Evolutionary conservation across 257 asterid species (phyloP), one percentile per base, ranked within the genome.

Genomic region (Leonotis leonurus): DNA sequence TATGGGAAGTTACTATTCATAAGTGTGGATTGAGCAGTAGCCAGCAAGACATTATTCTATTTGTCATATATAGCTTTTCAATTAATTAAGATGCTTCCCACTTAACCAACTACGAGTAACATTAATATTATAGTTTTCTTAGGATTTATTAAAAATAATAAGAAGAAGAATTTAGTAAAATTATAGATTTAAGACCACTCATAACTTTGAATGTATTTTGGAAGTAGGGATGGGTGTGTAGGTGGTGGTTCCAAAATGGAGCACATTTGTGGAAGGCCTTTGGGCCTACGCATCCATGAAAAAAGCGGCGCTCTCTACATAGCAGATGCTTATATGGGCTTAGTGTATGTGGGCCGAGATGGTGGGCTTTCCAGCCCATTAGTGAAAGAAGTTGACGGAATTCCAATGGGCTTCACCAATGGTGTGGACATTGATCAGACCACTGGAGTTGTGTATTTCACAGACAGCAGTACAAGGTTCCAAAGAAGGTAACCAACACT

Each of bases 261-360:
- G 74, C 81, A 78, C 57, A 70, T 71, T 10, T 89, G 94, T 70
- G 95, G 97, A n/a, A 79, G 97, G 27, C 95, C 95, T 57, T 70
- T 89, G 78, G 97, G 95, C 71, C 83, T 86, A 21, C 40, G 56
- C 1, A 78, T 89, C 66, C 67, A 84, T 25, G 32, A 65, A 1
- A 65, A 70, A 16, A 82, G 70, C 1, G 91, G 95, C 13, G 74
- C 83, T 50, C 78, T 89, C 9, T 82, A 70, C 66, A 79, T 84
- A 20, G 85, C 95, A 0, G 95, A 89, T 70, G 85, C 95, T 0
- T 84, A 86, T 62, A 71, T 86, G 83, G 97, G 97, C 78, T 86
- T 89, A 8, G 71, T 79, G 1, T 73, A 56, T 0, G 94, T 89
- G 37, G 83, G 83, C 74, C 85, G 81, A 43, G 57, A 67, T 37